Conservation (phyloP, 2,329 filamentous ascomycete genomes). For the Fusarium sp. region DNA sequence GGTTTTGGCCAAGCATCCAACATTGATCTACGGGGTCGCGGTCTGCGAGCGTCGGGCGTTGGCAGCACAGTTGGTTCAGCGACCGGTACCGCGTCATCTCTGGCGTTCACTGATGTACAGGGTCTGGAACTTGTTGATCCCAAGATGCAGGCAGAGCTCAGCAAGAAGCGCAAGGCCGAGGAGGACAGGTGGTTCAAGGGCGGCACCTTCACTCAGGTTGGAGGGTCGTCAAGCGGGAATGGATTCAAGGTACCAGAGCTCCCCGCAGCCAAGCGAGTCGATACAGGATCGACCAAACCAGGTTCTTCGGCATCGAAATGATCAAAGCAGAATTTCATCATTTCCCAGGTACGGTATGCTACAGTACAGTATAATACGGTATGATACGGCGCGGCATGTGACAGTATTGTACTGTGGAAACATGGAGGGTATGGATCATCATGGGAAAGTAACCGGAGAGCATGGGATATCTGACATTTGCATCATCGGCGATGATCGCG, state of each 20-base stretch:
- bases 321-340: constrained; percentile 9
- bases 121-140: constrained; percentile 96
- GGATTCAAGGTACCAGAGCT: constrained; percentile 87
- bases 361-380: not conserved
- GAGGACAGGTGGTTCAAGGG: constrained; percentile 97
- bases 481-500: constrained; percentile 36
- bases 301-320: constrained; percentile 48
- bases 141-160: constrained; percentile 88
- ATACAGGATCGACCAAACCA: constrained; percentile 54
- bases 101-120: constrained; percentile 95
- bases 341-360: not conserved
- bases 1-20: constrained; percentile 77
- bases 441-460: constrained; percentile 32
- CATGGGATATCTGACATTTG: constrained; percentile 35
- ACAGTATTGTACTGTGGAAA: not conserved
- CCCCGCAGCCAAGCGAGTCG: constrained; percentile 78
- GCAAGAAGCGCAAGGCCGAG: constrained; percentile 90
- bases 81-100: constrained; percentile 83
- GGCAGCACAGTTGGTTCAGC: constrained; percentile 72
- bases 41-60: constrained; percentile 84
- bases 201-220: constrained; percentile 94
- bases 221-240: constrained; percentile 62
- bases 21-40: constrained; percentile 80
- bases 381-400: not conserved
- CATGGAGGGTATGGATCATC: not conserved